phyloP scores from a whole-genome alignment of 768 basidiomycete genomes.

The Pleurotus platypus region DNA sequence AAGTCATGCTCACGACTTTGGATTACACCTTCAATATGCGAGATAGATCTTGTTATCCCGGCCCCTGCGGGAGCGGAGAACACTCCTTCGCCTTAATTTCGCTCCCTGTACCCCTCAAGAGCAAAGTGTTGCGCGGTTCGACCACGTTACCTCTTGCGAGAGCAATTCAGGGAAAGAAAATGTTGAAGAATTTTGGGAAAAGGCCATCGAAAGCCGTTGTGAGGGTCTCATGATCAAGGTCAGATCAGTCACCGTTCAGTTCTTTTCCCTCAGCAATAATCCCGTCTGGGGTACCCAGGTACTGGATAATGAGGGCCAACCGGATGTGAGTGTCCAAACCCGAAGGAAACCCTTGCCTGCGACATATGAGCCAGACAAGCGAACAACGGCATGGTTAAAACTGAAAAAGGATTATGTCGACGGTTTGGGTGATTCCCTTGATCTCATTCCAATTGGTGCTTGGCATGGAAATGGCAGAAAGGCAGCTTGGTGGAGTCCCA shows the following conservation, averaged over 20 bases:
- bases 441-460: slow-evolving; percentile 71
- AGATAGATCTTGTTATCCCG: slow-evolving; percentile 61
- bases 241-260: neutral
- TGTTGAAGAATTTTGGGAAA: slow-evolving; percentile 74
- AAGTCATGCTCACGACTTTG: slow-evolving; percentile 19
- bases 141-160: slow-evolving; percentile 71
- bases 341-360: slow-evolving; percentile 72
- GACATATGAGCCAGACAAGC: slow-evolving; percentile 88
- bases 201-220: slow-evolving; percentile 70
- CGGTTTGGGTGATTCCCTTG: slow-evolving; percentile 72
- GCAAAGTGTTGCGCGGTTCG: slow-evolving; percentile 52
- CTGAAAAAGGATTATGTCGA: slow-evolving; percentile 91
- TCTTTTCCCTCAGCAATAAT: neutral
- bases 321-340: slow-evolving; percentile 32
- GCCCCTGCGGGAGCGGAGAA: slow-evolving; percentile 69
- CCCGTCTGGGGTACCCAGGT: slow-evolving; percentile 36
- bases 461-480: slow-evolving; percentile 92
- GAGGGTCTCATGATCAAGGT: slow-evolving; percentile 97
- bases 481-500: slow-evolving; percentile 89
- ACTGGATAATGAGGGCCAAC: slow-evolving; percentile 50
- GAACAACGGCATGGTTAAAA: slow-evolving; percentile 86
- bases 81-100: slow-evolving; percentile 62
- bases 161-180: slow-evolving; percentile 57
- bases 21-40: slow-evolving; percentile 7
- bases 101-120: slow-evolving; percentile 45